Conservation (phyloP, 2,329 filamentous ascomycete species). For the Fusarium brachygibbosum region DNA sequence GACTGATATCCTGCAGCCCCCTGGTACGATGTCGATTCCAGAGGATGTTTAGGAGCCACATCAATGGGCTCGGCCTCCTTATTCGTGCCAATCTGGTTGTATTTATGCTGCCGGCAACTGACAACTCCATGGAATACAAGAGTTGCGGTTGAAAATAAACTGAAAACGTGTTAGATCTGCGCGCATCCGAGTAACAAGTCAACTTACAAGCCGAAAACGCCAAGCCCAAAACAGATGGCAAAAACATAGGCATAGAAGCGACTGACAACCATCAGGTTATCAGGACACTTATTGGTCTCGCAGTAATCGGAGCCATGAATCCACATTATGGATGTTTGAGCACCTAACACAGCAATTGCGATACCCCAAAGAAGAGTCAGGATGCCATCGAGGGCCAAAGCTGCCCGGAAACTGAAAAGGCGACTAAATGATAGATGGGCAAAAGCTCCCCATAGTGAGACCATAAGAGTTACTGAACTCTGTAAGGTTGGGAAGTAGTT, state of each 20-base stretch:
- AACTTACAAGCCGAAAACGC: conserved; percentile 61
- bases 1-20: neutral
- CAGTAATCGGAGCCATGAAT: conserved; percentile 39
- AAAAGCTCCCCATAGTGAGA: conserved; percentile 62
- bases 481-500: conserved; percentile 24
- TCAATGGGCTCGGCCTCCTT: conserved; percentile 4
- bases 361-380: conserved; percentile 67
- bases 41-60: conserved; percentile 1
- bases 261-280: conserved; percentile 2
- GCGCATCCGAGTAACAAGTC: fast-evolving
- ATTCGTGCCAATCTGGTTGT: conserved; percentile 30
- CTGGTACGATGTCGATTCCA: conserved; percentile 10
- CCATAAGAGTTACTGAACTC: conserved; percentile 60
- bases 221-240: conserved; percentile 57
- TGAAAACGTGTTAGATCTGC: conserved; percentile 36
- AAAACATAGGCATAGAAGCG: conserved; percentile 49
- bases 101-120: conserved; percentile 60
- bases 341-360: conserved; percentile 59
- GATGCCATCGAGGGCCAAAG: conserved; percentile 65
- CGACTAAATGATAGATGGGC: conserved; percentile 57
- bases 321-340: conserved; percentile 50
- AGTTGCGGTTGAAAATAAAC: conserved; percentile 59
- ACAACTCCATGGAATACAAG: conserved; percentile 59
- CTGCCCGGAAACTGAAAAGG: conserved; percentile 67
- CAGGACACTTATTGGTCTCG: conserved; percentile 44